phyloP scores from a whole-genome alignment of 495 filamentous ascomycete species.

The Astrocystis sublimbata region DNA sequence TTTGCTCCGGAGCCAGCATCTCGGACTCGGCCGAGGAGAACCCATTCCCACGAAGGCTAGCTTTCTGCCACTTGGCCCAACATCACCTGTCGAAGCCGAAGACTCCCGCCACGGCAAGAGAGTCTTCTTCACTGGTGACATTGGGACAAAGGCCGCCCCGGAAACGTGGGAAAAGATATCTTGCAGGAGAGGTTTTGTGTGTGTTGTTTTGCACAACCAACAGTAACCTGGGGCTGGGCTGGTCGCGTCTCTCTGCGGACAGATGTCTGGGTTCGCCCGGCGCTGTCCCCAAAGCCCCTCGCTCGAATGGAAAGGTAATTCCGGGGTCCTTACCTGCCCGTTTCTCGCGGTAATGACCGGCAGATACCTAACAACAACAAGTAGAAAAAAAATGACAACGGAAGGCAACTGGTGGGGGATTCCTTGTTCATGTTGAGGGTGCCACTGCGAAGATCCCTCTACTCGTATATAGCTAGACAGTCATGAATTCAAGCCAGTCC shows the following conservation, averaged over 20 bases:
- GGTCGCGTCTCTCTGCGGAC: constrained; percentile 48
- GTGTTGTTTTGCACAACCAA: constrained; percentile 14
- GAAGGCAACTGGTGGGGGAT: constrained; percentile 29
- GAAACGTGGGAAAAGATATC: constrained; percentile 32
- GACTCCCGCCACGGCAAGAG: too few species aligned
- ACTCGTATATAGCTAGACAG: constrained; percentile 28
- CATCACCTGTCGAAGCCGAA: too few species aligned
- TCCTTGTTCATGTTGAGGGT: constrained; percentile 24
- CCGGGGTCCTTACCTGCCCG: constrained; percentile 24
- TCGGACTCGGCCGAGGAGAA: constrained; percentile 55
- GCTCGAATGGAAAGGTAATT: constrained; percentile 30
- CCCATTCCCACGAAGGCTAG: constrained; percentile 30
- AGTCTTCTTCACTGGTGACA: not conserved
- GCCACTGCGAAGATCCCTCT: constrained; percentile 28
- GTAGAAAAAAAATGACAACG: constrained; percentile 25
- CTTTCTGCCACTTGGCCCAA: constrained; percentile 27
- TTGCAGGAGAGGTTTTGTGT: constrained; percentile 19
- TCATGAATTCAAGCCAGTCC: constrained; percentile 33
- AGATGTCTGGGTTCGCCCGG: constrained; percentile 39
- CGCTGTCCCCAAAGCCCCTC: constrained; percentile 39
- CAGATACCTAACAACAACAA: constrained; percentile 14
- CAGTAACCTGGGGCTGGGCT: constrained; percentile 39
- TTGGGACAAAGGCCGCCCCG: constrained; percentile 26
- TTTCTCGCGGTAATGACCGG: constrained; percentile 23
- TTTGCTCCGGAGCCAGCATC: constrained; percentile 58